Conservation (phyloP, 2,329 filamentous ascomycete genomes). For the Trichoderma koningiopsis region DNA sequence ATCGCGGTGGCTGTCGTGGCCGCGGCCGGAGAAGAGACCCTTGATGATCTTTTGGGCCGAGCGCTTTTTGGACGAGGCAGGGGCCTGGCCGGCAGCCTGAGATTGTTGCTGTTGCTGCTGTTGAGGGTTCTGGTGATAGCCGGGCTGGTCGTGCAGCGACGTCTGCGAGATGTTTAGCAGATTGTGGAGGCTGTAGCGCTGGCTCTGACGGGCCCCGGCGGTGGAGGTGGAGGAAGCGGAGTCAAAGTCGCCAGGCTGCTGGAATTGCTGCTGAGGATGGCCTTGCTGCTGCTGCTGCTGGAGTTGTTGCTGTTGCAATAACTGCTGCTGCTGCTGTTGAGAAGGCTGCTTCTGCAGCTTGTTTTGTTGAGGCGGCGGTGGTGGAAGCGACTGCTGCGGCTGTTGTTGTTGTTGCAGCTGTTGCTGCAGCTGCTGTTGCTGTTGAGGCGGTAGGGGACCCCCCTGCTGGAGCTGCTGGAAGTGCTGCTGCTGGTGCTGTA, state of each 20-base stretch:
- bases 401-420: conserved; percentile 33
- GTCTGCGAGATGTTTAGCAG: conserved; percentile 37
- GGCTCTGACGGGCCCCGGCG: conserved; percentile 52
- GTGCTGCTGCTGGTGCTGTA: conserved; percentile 34
- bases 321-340: conserved; percentile 27
- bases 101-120: conserved; percentile 27
- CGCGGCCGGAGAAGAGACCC: conserved; percentile 50
- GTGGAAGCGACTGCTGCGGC: conserved; percentile 28
- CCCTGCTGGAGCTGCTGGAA: background rate
- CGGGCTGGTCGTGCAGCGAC: conserved; percentile 33
- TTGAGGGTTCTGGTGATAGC: conserved; percentile 31
- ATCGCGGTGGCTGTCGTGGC: conserved; percentile 27
- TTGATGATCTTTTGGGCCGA: conserved; percentile 58
- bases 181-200: conserved; percentile 47
- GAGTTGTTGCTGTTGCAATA: conserved; percentile 37
- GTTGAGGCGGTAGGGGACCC: conserved; percentile 22
- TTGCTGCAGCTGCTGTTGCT: conserved; percentile 35
- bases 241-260: conserved; percentile 44
- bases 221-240: conserved; percentile 4
- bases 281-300: background rate
- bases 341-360: conserved; percentile 38
- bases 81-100: conserved; percentile 37
- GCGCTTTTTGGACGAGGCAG: conserved; percentile 47
- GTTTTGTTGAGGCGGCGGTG: conserved; percentile 26
- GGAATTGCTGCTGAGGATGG: conserved; percentile 33